A percentile compares a stretch with the other conserved stretches of the same genome.
Conservation (phyloP, 306 rosid species). For the Rosa chinensis region DNA sequence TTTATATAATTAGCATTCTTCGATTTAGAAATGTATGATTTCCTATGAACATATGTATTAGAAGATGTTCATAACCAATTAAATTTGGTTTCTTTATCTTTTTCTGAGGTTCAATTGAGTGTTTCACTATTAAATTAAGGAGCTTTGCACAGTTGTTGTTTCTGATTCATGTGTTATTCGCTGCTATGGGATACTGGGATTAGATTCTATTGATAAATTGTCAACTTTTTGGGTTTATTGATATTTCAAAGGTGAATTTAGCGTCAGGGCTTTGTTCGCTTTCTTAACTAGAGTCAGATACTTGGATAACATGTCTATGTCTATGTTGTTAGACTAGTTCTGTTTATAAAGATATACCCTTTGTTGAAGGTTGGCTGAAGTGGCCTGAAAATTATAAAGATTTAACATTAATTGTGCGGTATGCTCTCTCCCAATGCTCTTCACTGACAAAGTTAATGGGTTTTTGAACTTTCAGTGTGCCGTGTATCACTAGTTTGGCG, state of each 20-base stretch:
- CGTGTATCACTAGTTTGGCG: slow-evolving; percentile 11
- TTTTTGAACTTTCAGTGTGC: slow-evolving; percentile 39
- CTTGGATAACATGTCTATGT: slow-evolving; percentile 4
- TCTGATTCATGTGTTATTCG: not conserved
- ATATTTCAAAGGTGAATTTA: not conserved
- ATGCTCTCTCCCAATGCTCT: slow-evolving; percentile 7
- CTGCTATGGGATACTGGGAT: slow-evolving; percentile 1
- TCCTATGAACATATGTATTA: not conserved
- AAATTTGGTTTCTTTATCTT: not conserved
- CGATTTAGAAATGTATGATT: not conserved
- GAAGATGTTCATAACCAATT: not conserved
- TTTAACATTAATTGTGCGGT: slow-evolving; percentile 5
- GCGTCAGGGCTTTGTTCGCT: not conserved
- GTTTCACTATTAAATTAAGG: not conserved
- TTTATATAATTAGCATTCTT: not conserved
- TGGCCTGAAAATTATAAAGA: not conserved
- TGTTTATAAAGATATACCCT: not conserved
- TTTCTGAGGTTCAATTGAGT: not conserved
- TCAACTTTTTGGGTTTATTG: not conserved
- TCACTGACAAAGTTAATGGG: slow-evolving; percentile 18
- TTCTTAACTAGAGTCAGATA: not conserved
- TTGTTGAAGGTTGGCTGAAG: not conserved
- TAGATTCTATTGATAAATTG: slow-evolving; percentile 4
- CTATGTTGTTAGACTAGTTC: not conserved
- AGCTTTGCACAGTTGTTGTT: not conserved